phyloP scores from a whole-genome alignment of 2,329 filamentous ascomycete genomes.

The Alternaria arbusti region DNA sequence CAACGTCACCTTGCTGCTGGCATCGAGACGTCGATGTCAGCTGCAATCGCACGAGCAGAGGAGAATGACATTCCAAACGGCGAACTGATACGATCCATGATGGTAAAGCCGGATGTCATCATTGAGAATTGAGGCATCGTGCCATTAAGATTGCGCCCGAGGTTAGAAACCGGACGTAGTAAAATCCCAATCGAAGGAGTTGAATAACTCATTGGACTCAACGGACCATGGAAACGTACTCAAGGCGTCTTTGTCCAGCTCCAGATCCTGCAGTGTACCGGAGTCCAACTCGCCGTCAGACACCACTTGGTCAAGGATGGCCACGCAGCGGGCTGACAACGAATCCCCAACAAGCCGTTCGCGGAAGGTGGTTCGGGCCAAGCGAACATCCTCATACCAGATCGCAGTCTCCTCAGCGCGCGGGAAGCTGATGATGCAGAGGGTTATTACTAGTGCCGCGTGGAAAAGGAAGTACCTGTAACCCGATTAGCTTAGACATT shows the following conservation, averaged over 20 bases:
- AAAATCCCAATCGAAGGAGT: constrained; percentile 35
- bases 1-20: constrained; percentile 31
- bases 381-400: constrained; percentile 30
- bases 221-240: constrained; percentile 34
- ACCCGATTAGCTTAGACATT: not conserved
- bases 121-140: constrained; percentile 21
- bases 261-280: constrained; percentile 22
- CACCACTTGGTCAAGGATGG: constrained; percentile 33
- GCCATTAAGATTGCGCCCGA: not conserved
- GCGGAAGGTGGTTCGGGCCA: constrained; percentile 28
- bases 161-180: constrained; percentile 20
- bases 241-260: constrained; percentile 26
- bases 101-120: constrained; percentile 26
- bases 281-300: constrained; percentile 25
- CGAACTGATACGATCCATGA: constrained; percentile 26
- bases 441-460: constrained; percentile 29
- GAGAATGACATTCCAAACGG: constrained; percentile 36
- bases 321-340: constrained; percentile 32
- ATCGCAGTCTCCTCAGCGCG: constrained; percentile 14
- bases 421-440: constrained; percentile 36
- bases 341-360: constrained; percentile 31
- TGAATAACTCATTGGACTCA: constrained; percentile 33
- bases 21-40: constrained; percentile 28
- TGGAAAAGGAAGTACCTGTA: constrained; percentile 34
- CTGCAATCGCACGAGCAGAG: constrained; percentile 29